Percentiles rank a stretch among this genome's conserved stretches.
These are phyloP conservation scores for Stentor coeruleus DNA, from an alignment of 73 alveolate species.

Conservation along the genomic window DNA sequence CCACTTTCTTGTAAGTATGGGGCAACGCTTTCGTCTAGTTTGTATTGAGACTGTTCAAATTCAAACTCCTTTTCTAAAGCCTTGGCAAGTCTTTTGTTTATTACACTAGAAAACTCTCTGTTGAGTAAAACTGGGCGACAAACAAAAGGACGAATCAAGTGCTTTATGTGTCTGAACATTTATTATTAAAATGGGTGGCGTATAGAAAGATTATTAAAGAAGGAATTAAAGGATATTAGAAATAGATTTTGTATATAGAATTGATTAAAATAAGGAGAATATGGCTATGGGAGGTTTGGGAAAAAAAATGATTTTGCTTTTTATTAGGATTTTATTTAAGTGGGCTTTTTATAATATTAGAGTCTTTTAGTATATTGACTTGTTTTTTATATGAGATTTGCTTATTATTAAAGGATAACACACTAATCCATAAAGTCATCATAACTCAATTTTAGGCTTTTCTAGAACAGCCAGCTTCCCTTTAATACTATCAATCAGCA, in stretches of 20 bases:
- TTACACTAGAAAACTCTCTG: not conserved
- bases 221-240: no score
- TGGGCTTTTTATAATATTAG: no score
- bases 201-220: not conserved
- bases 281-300: no score
- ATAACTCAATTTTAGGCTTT: no score
- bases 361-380: no score
- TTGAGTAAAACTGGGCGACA: not conserved
- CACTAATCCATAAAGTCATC: no score
- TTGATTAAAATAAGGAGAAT: no score
- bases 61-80: constrained; percentile 57
- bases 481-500: not conserved
- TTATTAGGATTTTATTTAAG: no score
- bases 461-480: constrained; percentile 30
- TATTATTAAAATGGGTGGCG: not conserved
- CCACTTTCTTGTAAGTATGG: constrained; percentile 56
- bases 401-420: no score
- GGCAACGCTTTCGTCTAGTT: constrained; percentile 48
- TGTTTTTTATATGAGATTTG: no score
- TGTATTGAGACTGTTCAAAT: constrained; percentile 58
- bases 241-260: no score
- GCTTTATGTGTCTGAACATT: not conserved
- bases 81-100: constrained; percentile 29
- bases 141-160: not conserved
- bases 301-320: no score